Conservation (phyloP, 1,284 basidiomycete genomes). For the Ustilago sp. region DNA sequence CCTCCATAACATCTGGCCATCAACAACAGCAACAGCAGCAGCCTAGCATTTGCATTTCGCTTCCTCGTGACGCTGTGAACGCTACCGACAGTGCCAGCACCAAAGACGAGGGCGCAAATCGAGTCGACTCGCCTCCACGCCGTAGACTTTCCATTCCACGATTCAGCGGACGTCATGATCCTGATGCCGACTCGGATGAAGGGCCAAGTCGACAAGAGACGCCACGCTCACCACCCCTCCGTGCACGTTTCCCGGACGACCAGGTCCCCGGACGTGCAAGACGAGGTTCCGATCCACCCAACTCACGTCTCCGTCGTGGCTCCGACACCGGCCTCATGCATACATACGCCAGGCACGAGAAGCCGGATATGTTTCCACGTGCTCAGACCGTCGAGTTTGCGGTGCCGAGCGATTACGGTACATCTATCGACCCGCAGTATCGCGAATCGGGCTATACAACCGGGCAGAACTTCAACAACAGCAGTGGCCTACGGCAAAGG, state of each 20-base stretch:
- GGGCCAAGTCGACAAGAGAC: neutral
- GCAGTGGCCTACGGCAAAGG: constrained; percentile 29
- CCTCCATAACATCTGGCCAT: constrained; percentile 13
- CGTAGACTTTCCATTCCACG: constrained; percentile 42
- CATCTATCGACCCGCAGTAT: constrained; percentile 15
- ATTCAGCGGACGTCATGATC: constrained; percentile 34
- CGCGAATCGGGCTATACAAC: constrained; percentile 34
- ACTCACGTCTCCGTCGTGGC: constrained; percentile 39
- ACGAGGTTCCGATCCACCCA: constrained; percentile 51
- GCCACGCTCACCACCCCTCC: constrained; percentile 27
- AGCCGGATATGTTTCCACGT: constrained; percentile 71
- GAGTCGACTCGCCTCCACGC: constrained; percentile 3
- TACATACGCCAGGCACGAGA: constrained; percentile 28
- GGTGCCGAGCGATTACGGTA: constrained; percentile 65
- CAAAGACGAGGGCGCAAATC: neutral
- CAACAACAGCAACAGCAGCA: constrained; percentile 8
- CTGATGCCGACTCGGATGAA: constrained; percentile 34
- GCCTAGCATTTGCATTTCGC: constrained; percentile 46
- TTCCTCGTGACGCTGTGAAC: constrained; percentile 18
- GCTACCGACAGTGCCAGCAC: neutral
- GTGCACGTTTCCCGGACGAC: constrained; percentile 40
- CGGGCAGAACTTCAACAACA: constrained; percentile 5
- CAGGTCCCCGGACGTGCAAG: constrained; percentile 22
- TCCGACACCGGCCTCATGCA: constrained; percentile 45
- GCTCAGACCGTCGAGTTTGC: constrained; percentile 76